These are phyloP conservation scores for Brachypodium distachyon DNA, from an alignment of 202 grass and related monocot species.

Conservation along the genomic window DNA sequence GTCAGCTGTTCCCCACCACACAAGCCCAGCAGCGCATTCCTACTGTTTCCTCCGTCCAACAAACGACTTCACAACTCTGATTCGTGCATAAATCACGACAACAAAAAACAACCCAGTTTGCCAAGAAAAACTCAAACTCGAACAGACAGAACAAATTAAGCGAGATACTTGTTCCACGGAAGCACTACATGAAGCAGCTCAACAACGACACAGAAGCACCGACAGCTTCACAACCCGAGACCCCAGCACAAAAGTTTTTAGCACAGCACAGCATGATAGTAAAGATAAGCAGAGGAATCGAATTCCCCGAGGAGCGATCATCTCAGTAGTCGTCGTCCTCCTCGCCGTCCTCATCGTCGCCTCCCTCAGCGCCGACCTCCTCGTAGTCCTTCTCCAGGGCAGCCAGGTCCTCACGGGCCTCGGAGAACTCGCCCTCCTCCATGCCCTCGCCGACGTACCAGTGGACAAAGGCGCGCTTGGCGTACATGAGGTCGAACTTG, in stretches of 20 bases:
- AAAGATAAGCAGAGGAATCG: not conserved
- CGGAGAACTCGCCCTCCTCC: slow-evolving; percentile 76
- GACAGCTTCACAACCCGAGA: not conserved
- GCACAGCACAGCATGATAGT: not conserved
- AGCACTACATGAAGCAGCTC: not conserved
- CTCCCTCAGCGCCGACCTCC: slow-evolving; percentile 60
- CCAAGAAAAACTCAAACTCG: not conserved
- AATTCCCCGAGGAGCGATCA: not conserved
- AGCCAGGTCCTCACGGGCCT: slow-evolving; percentile 60
- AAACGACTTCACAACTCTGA: no score
- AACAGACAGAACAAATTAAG: not conserved
- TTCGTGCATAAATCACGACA: no score
- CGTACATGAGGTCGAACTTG: slow-evolving; percentile 90
- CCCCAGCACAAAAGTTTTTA: not conserved
- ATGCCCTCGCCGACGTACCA: slow-evolving; percentile 83
- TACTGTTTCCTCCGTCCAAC: no score
- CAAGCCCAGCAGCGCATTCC: no score
- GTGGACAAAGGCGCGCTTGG: slow-evolving; percentile 71
- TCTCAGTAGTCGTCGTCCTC: slow-evolving; percentile 62
- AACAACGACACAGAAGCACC: not conserved
- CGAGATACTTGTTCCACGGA: not conserved
- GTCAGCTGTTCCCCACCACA: no score
- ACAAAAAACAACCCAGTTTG: not conserved
- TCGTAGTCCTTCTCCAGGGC: slow-evolving; percentile 67
- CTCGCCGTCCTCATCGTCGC: slow-evolving; percentile 39